Percentiles rank a stretch among this genome's conserved stretches.
Conservation (phyloP, 495 filamentous ascomycete genomes). For the Niebla homalea region DNA sequence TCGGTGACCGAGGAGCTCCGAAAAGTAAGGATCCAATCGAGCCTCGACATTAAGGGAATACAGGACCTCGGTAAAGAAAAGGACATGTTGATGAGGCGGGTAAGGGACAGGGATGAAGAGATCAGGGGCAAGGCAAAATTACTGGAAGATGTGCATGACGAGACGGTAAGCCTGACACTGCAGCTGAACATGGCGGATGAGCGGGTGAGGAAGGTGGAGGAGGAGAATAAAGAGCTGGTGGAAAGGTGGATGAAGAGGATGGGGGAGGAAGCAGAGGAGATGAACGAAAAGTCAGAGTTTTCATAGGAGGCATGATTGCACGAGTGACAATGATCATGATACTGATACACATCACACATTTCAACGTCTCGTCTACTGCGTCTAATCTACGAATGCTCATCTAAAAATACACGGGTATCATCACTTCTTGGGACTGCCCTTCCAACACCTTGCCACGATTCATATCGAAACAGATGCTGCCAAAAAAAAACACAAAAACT, state of each 20-base stretch:
- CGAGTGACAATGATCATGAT: too few species aligned
- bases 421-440: too few species aligned
- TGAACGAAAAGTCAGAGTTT: slow-evolving; percentile 55
- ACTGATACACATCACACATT: too few species aligned
- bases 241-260: slow-evolving; percentile 84
- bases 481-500: too few species aligned
- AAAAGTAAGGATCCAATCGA: slow-evolving; percentile 42
- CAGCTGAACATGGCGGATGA: slow-evolving; percentile 79
- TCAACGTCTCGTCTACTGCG: too few species aligned
- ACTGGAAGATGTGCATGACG: slow-evolving; percentile 81
- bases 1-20: slow-evolving; percentile 46
- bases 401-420: too few species aligned
- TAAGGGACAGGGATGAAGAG: slow-evolving; percentile 78
- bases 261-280: slow-evolving; percentile 70
- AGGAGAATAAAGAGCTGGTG: slow-evolving; percentile 81
- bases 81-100: slow-evolving; percentile 40
- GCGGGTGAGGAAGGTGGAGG: slow-evolving; percentile 47
- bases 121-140: slow-evolving; percentile 67
- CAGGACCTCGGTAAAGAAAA: slow-evolving; percentile 49
- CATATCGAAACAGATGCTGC: too few species aligned
- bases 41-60: slow-evolving; percentile 43
- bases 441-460: too few species aligned
- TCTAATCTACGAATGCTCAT: too few species aligned
- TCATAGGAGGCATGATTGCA: slow-evolving; percentile 16
- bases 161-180: slow-evolving; percentile 70